Evolutionary conservation across 345 rosid genomes (phyloP).

Genomic region (Syzygium aqueum): DNA sequence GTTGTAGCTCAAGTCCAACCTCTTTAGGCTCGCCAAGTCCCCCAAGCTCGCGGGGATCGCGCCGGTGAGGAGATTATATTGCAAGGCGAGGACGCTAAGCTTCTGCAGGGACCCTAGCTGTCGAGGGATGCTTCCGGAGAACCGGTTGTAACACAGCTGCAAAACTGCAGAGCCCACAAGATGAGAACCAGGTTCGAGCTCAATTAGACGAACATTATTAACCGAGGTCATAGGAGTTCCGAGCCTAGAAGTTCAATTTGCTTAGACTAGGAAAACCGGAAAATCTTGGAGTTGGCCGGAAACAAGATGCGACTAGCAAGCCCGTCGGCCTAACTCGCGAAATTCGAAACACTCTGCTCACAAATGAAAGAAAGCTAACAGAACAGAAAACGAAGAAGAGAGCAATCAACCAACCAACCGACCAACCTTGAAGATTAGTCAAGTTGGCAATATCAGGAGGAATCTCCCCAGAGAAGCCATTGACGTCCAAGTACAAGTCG

Average conservation of each 20-base stretch:
- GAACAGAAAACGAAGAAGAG: background rate
- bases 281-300: too few relatives aligned
- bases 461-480: slow-evolving; percentile 69
- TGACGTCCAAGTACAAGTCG: slow-evolving; percentile 83
- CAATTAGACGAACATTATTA: background rate
- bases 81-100: slow-evolving; percentile 71
- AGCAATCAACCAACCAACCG: background rate
- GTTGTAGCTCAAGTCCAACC: slow-evolving; percentile 89
- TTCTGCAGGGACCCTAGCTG: slow-evolving; percentile 64
- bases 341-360: too few relatives aligned
- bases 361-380: background rate
- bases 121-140: slow-evolving; percentile 72
- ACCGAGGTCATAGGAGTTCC: background rate
- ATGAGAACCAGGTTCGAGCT: background rate
- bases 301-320: too few relatives aligned
- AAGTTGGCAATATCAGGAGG: slow-evolving; percentile 63
- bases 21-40: slow-evolving; percentile 37
- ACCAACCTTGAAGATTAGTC: slow-evolving; percentile 74
- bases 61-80: slow-evolving; percentile 67
- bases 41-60: slow-evolving; percentile 97
- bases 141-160: slow-evolving; percentile 80
- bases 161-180: slow-evolving; percentile 36
- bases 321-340: too few relatives aligned
- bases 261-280: too few relatives aligned
- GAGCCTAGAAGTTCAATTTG: background rate